Evolutionary conservation across 2,329 filamentous ascomycete genomes (phyloP).

Genomic region (Bipolaris cookei): DNA sequence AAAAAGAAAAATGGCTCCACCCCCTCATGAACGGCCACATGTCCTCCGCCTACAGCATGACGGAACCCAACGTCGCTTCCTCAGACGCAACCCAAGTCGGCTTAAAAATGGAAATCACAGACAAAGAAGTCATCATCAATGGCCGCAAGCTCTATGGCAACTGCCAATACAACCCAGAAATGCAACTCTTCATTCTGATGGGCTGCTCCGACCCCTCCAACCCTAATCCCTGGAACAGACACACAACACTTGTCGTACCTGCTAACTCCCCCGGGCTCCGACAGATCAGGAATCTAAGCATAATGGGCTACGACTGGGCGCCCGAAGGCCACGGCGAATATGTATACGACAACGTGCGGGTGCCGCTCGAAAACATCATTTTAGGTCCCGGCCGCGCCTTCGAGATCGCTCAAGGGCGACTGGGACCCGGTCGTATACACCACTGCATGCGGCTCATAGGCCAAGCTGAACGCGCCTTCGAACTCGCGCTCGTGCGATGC

Average conservation of each 20-base stretch:
- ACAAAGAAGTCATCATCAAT: constrained; percentile 52
- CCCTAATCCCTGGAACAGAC: constrained; percentile 50
- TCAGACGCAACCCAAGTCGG: constrained; percentile 59
- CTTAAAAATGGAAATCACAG: constrained; percentile 45
- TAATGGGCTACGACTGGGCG: constrained; percentile 54
- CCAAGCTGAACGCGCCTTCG: constrained; percentile 53
- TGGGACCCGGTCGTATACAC: constrained; percentile 53
- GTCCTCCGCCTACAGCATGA: constrained; percentile 60
- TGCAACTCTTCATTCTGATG: constrained; percentile 48
- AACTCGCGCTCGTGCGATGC: constrained; percentile 50
- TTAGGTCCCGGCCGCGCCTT: constrained; percentile 52
- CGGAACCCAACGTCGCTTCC: constrained; percentile 58
- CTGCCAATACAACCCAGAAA: constrained; percentile 48
- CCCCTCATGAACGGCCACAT: constrained; percentile 58
- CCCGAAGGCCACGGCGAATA: constrained; percentile 54
- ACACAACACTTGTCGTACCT: constrained; percentile 51
- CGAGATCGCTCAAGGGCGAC: constrained; percentile 52
- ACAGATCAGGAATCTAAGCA: constrained; percentile 50
- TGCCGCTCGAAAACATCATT: constrained; percentile 52
- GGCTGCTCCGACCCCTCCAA: constrained; percentile 51
- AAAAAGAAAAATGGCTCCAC: constrained; percentile 59
- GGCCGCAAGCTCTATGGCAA: constrained; percentile 53
- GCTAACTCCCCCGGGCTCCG: constrained; percentile 48
- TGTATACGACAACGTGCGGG: constrained; percentile 51
- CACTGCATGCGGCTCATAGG: constrained; percentile 54